Percentiles rank a stretch among this genome's conserved stretches.
Conservation (phyloP, 305 asterid genomes). For the Fraxinus floribunda region DNA sequence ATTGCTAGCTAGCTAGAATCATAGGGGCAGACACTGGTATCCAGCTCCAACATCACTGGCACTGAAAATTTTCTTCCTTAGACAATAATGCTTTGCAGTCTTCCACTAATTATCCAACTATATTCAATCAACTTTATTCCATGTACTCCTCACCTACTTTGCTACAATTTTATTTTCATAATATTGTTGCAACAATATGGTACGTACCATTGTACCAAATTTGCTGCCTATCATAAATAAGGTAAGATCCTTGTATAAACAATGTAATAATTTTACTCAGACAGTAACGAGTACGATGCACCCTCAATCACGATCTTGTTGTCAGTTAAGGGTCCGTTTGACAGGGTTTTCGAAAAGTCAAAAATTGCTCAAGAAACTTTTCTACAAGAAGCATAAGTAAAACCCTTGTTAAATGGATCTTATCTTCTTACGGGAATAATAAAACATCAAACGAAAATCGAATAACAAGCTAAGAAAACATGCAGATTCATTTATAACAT, state of each 20-base stretch:
- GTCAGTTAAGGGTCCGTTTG: not conserved
- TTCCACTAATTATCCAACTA: constrained; percentile 37
- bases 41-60: constrained; percentile 61
- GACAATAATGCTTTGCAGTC: constrained; percentile 31
- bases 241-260: constrained; percentile 18
- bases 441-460: not conserved
- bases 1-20: constrained; percentile 32
- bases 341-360: not conserved
- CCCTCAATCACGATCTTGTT: constrained; percentile 8
- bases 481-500: not conserved
- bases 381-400: not conserved
- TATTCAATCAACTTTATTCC: constrained; percentile 36
- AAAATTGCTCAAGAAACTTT: not conserved
- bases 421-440: not conserved
- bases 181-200: constrained; percentile 10
- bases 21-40: constrained; percentile 33
- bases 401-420: not conserved
- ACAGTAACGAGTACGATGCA: constrained; percentile 10
- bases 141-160: constrained; percentile 14
- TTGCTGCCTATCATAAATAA: not conserved
- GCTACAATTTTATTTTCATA: constrained; percentile 16
- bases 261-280: constrained; percentile 22
- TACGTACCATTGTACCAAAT: not conserved
- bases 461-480: not conserved
- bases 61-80: constrained; percentile 10